Percentiles rank a stretch among this genome's conserved stretches.
Evolutionary conservation across 495 filamentous ascomycete species (phyloP).

Genomic region (Tetracladium marchalianum): DNA sequence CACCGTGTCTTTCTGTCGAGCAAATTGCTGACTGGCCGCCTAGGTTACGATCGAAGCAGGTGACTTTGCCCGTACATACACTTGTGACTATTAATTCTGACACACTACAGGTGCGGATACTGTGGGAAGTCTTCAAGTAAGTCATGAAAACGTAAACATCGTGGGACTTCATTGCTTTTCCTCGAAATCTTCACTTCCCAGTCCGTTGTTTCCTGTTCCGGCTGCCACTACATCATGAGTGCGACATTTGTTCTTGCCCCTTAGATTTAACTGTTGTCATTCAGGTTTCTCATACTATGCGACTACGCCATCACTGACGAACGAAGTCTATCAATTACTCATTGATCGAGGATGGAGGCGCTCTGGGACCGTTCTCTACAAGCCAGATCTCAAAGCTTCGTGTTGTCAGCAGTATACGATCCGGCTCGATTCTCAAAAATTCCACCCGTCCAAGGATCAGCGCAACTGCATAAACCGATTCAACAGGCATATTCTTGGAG

Average conservation of each 20-base stretch:
- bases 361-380: constrained; percentile 77
- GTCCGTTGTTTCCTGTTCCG: neutral
- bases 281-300: constrained; percentile 81
- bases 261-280: constrained; percentile 8
- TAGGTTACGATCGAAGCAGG: constrained; percentile 18
- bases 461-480: constrained; percentile 82
- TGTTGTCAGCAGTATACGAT: constrained; percentile 97
- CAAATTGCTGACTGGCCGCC: constrained; percentile 10
- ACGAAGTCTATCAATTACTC: constrained; percentile 68
- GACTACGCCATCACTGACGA: constrained; percentile 53
- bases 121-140: constrained; percentile 11
- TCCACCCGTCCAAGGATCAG: constrained; percentile 69
- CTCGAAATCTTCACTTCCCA: neutral
- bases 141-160: constrained; percentile 16
- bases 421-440: constrained; percentile 62
- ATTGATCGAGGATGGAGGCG: constrained; percentile 87
- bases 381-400: constrained; percentile 69
- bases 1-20: neutral
- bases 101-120: too few relatives aligned
- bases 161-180: neutral
- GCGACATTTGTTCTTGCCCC: neutral
- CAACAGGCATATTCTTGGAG: constrained; percentile 76
- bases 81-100: too few relatives aligned
- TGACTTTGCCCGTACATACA: constrained; percentile 14
- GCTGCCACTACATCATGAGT: neutral